These are phyloP conservation scores for Brassica nigra DNA, from an alignment of 345 rosid genomes.

Conservation along the genomic window DNA sequence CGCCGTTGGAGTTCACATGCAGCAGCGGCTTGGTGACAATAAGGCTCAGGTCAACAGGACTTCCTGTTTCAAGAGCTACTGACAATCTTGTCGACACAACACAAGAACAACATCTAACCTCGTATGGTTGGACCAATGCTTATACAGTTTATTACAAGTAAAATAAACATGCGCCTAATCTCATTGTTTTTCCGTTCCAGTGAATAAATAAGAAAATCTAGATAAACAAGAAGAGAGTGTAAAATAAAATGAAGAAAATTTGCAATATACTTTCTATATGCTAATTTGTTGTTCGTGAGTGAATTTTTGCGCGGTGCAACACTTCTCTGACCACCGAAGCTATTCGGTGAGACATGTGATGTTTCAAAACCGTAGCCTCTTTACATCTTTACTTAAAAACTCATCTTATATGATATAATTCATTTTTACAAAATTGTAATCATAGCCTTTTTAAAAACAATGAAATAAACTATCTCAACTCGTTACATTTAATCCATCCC, in stretches of 20 bases:
- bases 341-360: constrained; percentile 77
- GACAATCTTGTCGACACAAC: constrained; percentile 10
- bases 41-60: constrained; percentile 41
- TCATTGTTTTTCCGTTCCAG: constrained; percentile 6
- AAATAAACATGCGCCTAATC: constrained; percentile 2
- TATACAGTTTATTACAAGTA: not conserved
- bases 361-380: constrained; percentile 53
- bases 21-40: constrained; percentile 77
- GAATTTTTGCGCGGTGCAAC: constrained; percentile 41
- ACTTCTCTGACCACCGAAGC: constrained; percentile 64
- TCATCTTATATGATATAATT: not conserved
- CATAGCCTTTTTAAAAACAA: not conserved
- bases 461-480: not conserved
- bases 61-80: constrained; percentile 51
- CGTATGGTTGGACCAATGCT: not conserved
- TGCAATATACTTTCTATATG: not conserved
- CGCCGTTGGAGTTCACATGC: constrained; percentile 90
- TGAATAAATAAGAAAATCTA: not conserved
- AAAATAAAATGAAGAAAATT: constrained; percentile 12
- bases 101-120: constrained; percentile 4
- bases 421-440: constrained; percentile 11
- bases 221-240: constrained; percentile 17
- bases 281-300: constrained; percentile 5
- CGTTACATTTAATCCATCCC: constrained; percentile 17
- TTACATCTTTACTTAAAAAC: not conserved